These are phyloP conservation scores for Gautieria morchelliformis DNA, from an alignment of 768 basidiomycete species.

Conservation along the genomic window DNA sequence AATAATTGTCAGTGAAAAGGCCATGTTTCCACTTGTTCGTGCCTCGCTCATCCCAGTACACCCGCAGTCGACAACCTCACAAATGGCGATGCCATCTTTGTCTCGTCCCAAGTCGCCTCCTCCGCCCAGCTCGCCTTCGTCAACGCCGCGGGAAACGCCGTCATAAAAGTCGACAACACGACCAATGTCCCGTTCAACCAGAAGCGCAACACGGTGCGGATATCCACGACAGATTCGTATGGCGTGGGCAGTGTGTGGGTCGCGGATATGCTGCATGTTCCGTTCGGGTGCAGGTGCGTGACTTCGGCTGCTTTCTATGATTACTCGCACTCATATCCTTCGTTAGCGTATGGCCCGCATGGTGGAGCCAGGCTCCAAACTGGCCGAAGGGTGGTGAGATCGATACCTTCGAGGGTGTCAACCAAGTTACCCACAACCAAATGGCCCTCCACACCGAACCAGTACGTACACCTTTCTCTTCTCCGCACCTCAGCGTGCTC, in stretches of 20 bases:
- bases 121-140: slow-evolving; percentile 11
- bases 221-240: slow-evolving; percentile 46
- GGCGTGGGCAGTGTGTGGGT: slow-evolving; percentile 55
- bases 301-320: not conserved
- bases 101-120: slow-evolving; percentile 8
- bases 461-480: slow-evolving; percentile 14
- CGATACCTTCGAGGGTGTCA: slow-evolving; percentile 74
- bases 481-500: not conserved
- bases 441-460: slow-evolving; percentile 66
- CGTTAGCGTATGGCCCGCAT: slow-evolving; percentile 43
- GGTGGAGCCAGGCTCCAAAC: slow-evolving; percentile 41
- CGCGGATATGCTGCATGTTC: slow-evolving; percentile 51
- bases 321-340: not conserved
- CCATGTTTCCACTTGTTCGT: too few relatives aligned
- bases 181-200: slow-evolving; percentile 25
- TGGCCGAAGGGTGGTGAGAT: slow-evolving; percentile 56
- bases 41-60: too few relatives aligned
- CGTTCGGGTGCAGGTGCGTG: slow-evolving; percentile 15
- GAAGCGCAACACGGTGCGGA: slow-evolving; percentile 62
- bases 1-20: slow-evolving; percentile 34
- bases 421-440: slow-evolving; percentile 52
- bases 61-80: slow-evolving; percentile 52
- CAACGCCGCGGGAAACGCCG: slow-evolving; percentile 13
- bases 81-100: slow-evolving; percentile 45
- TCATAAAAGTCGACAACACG: slow-evolving; percentile 18